These are phyloP conservation scores for Laetiporus sulphureus DNA, from an alignment of 1,284 basidiomycete species.

Conservation along the genomic window DNA sequence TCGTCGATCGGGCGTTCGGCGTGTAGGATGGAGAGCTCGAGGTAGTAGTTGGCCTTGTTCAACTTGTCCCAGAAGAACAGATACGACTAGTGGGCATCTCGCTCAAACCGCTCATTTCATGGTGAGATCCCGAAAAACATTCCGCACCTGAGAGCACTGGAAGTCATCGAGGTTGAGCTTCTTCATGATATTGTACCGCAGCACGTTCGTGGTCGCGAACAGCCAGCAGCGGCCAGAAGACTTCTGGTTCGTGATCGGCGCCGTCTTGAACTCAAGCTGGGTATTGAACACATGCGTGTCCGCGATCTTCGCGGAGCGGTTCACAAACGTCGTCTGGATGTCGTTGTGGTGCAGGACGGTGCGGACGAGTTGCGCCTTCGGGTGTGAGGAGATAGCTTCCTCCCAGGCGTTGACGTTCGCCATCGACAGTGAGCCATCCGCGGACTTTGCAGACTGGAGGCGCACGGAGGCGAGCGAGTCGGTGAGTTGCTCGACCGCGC, in stretches of 20 bases:
- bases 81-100: constrained; percentile 51
- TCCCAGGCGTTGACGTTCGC: constrained; percentile 64
- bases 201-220: constrained; percentile 85
- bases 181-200: constrained; percentile 82
- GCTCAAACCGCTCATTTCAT: neutral
- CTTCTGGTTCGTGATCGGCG: constrained; percentile 85
- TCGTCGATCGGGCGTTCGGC: constrained; percentile 79
- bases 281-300: constrained; percentile 85
- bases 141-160: constrained; percentile 79
- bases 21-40: constrained; percentile 83
- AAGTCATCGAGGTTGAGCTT: constrained; percentile 83
- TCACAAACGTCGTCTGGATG: constrained; percentile 60
- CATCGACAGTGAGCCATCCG: constrained; percentile 53
- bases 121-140: neutral
- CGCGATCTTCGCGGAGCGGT: constrained; percentile 55
- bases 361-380: constrained; percentile 72
- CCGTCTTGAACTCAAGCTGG: constrained; percentile 72
- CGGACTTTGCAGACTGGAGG: constrained; percentile 22
- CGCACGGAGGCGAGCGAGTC: constrained; percentile 15
- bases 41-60: constrained; percentile 93
- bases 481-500: constrained; percentile 12
- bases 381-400: constrained; percentile 42
- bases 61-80: constrained; percentile 94
- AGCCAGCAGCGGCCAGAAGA: constrained; percentile 88
- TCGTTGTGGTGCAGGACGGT: constrained; percentile 76